A percentile compares a stretch with the other conserved stretches of the same genome.
These are phyloP conservation scores for Ajuga chamaepitys DNA, from an alignment of 257 asterid species.

Conservation along the genomic window DNA sequence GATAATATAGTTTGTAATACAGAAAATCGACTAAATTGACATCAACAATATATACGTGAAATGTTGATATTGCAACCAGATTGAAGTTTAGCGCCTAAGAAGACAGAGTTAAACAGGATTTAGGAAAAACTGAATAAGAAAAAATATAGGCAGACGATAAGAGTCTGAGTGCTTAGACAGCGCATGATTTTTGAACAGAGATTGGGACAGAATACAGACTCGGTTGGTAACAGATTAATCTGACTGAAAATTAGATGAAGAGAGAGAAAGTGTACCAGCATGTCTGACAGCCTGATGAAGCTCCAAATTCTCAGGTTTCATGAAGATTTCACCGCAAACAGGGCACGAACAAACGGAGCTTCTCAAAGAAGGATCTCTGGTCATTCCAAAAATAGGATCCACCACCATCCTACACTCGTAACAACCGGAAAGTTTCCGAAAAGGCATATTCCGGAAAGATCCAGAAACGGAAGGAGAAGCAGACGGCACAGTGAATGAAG, in stretches of 20 bases:
- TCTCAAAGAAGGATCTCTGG: constrained; percentile 73
- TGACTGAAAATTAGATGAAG: neutral
- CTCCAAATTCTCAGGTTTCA: constrained; percentile 66
- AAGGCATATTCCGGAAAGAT: constrained; percentile 63
- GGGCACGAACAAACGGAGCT: constrained; percentile 47
- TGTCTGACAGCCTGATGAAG: constrained; percentile 79
- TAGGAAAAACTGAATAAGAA: no score
- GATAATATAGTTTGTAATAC: no score
- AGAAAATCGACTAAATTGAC: neutral
- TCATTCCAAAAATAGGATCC: constrained; percentile 73
- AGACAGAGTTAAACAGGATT: no score
- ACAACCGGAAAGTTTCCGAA: constrained; percentile 73
- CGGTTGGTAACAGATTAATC: neutral
- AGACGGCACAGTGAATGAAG: constrained; percentile 25
- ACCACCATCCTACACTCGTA: constrained; percentile 87
- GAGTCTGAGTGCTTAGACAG: no score
- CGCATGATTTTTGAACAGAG: no score
- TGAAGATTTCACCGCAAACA: constrained; percentile 69
- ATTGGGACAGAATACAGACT: no score
- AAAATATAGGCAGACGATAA: no score
- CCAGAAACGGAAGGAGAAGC: constrained; percentile 40
- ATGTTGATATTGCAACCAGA: no score
- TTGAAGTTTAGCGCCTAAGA: no score
- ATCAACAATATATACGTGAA: no score
- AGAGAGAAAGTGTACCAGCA: constrained; percentile 52